Evolutionary conservation across 352 stramenopile species (phyloP).

Genomic region (Pythium coloratum): DNA sequence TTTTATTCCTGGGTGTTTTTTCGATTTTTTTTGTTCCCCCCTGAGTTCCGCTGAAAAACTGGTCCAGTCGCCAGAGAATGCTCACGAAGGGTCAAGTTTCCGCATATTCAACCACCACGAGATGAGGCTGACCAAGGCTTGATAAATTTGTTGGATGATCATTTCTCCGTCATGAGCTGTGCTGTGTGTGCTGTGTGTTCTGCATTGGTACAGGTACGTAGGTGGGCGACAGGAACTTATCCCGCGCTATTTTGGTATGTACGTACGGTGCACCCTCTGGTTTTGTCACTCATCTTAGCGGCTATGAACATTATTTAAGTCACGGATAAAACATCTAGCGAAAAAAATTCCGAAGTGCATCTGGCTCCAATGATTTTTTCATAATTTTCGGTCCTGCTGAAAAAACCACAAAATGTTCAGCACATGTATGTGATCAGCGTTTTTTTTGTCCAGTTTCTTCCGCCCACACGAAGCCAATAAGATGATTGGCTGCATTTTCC

Average conservation of each 20-base stretch:
- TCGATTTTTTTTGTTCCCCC: not conserved
- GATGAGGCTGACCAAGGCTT: no score
- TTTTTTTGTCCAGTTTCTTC: constrained; percentile 10
- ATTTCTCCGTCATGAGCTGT: no score
- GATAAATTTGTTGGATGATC: no score
- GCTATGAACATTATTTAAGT: not conserved
- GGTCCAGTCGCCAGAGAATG: no score
- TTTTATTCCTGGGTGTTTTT: not conserved
- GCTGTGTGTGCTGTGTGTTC: no score
- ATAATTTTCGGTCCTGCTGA: not conserved
- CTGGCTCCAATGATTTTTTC: not conserved
- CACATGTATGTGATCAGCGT: not conserved
- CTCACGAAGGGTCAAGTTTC: no score
- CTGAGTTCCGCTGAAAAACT: no score
- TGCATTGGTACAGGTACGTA: no score
- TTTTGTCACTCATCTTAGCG: not conserved
- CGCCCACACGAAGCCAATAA: not conserved
- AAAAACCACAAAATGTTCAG: not conserved
- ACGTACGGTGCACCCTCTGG: not conserved
- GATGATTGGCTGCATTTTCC: constrained; percentile 12
- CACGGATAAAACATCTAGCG: not conserved
- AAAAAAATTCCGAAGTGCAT: not conserved
- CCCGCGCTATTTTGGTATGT: not conserved
- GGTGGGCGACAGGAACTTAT: not conserved
- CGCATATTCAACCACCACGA: no score